Percentiles rank a stretch among this genome's conserved stretches.
phyloP scores from a whole-genome alignment of 2,329 filamentous ascomycete species.

The Colletotrichum gloeosporioides region DNA sequence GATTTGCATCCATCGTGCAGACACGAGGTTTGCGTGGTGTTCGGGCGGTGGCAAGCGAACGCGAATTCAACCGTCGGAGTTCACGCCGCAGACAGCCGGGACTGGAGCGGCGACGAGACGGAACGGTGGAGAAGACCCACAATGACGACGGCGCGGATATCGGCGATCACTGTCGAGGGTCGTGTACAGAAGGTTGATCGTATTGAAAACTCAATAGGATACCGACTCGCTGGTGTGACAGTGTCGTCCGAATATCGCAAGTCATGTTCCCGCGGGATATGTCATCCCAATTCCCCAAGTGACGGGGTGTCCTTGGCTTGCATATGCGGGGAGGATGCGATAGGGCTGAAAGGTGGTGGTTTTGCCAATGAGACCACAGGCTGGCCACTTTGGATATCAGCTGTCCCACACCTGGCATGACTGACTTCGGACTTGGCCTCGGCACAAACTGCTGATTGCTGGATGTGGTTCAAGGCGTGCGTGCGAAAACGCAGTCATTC shows the following conservation, averaged over 20 bases:
- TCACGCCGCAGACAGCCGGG: neutral
- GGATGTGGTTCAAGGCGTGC: neutral
- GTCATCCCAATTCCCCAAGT: neutral
- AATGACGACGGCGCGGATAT: neutral
- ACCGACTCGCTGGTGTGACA: neutral
- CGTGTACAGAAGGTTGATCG: neutral
- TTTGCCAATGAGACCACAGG: neutral
- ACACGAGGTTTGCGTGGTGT: neutral
- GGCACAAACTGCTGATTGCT: neutral
- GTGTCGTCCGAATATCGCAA: neutral
- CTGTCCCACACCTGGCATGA: neutral
- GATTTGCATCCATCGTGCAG: neutral
- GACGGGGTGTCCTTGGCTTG: neutral
- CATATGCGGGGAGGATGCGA: neutral
- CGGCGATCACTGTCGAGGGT: neutral
- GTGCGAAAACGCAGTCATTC: neutral
- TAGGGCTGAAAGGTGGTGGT: constrained; percentile 4
- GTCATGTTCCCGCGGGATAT: neutral
- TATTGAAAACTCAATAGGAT: neutral
- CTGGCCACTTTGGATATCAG: neutral
- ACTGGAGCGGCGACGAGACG: neutral
- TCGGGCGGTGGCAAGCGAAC: neutral
- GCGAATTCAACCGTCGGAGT: neutral
- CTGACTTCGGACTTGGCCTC: neutral
- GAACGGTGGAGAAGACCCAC: neutral